A percentile compares a stretch with the other conserved stretches of the same genome.
These are phyloP conservation scores for Scheffersomyces lignosus DNA, from an alignment of 805 yeast genomes.

Conservation along the genomic window DNA sequence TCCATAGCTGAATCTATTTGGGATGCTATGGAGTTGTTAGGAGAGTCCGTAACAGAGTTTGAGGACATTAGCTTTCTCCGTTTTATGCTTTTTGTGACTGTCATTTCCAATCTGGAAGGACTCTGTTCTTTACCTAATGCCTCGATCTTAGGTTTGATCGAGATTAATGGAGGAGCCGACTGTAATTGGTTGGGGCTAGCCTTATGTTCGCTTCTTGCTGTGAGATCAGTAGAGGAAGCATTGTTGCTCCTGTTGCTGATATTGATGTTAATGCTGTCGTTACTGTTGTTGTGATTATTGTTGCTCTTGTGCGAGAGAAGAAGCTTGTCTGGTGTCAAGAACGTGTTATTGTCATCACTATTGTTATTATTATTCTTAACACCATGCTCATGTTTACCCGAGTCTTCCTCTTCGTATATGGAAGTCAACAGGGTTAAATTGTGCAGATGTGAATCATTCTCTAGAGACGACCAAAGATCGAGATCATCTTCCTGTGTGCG, in stretches of 20 bases:
- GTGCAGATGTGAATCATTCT: slow-evolving; percentile 17
- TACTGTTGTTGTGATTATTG: too few relatives aligned
- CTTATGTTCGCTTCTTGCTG: background rate
- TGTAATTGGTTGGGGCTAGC: slow-evolving; percentile 2
- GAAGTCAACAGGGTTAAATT: slow-evolving; percentile 20
- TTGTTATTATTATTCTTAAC: too few relatives aligned
- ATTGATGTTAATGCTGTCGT: too few relatives aligned
- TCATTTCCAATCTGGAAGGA: slow-evolving; percentile 3
- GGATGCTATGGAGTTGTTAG: slow-evolving; percentile 36
- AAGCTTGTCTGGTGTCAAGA: slow-evolving; percentile 36
- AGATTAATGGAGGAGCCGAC: slow-evolving; percentile 10
- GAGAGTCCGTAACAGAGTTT: slow-evolving; percentile 23
- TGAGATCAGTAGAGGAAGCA: too few relatives aligned
- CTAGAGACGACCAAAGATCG: slow-evolving; percentile 34
- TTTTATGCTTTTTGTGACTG: slow-evolving; percentile 6
- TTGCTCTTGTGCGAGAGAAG: slow-evolving; percentile 8
- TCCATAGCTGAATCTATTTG: slow-evolving; percentile 30
- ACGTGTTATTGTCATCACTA: slow-evolving; percentile 13
- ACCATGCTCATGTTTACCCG: slow-evolving; percentile 3
- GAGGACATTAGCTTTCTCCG: slow-evolving; percentile 7
- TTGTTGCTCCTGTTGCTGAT: too few relatives aligned
- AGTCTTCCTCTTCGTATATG: slow-evolving; percentile 22
- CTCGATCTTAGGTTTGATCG: slow-evolving; percentile 7
- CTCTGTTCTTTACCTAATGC: background rate
- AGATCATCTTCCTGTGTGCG: slow-evolving; percentile 10